Conservation (phyloP, 768 basidiomycete species). For the Suillus placidus region DNA sequence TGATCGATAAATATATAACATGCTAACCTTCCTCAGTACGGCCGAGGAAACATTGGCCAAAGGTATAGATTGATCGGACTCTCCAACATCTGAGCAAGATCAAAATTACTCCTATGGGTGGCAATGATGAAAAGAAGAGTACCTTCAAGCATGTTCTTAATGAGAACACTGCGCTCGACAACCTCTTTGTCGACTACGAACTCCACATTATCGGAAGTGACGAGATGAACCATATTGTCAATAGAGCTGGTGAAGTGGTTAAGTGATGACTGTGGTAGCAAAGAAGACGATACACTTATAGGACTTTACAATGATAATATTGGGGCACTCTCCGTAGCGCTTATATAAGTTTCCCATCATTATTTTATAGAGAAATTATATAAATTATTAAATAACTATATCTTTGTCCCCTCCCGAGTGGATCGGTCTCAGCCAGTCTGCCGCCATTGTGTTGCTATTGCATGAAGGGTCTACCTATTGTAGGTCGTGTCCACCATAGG, state of each 20-base stretch:
- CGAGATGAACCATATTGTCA: constrained; percentile 75
- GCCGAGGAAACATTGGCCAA: constrained; percentile 92
- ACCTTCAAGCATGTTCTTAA: constrained; percentile 99
- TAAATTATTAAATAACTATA: neutral
- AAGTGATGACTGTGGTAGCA: neutral
- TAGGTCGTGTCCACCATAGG: neutral
- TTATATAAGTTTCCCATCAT: neutral
- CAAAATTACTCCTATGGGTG: constrained; percentile 6
- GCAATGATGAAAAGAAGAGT: constrained; percentile 9
- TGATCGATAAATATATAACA: neutral
- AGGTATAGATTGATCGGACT: constrained; percentile 92
- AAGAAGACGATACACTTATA: neutral
- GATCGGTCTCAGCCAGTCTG: neutral
- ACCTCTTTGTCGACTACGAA: constrained; percentile 94
- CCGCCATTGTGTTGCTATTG: neutral
- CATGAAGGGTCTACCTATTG: neutral
- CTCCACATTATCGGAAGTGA: constrained; percentile 94
- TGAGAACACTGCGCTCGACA: constrained; percentile 92
- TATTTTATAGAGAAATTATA: constrained; percentile 3
- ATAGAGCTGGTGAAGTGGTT: neutral
- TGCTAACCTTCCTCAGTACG: constrained; percentile 84
- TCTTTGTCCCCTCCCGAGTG: neutral
- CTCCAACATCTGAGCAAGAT: constrained; percentile 75
- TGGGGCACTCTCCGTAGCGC: neutral
- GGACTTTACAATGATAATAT: neutral